Conservation (phyloP, 306 rosid genomes). For the Cicer bijugum region DNA sequence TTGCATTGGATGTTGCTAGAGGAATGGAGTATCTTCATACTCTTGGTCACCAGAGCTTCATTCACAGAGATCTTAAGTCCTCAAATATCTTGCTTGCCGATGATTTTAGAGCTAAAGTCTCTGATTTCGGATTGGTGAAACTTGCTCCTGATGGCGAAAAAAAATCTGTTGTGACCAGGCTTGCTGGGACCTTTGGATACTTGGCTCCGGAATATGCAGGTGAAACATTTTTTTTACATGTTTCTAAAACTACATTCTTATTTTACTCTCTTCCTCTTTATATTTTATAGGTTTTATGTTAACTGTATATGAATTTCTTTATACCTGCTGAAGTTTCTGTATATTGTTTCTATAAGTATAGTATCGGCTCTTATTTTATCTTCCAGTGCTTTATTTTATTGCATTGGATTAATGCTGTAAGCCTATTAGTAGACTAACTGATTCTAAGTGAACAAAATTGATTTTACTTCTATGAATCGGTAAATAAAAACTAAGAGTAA, state of each 20-base stretch:
- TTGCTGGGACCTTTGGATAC: conserved; percentile 98
- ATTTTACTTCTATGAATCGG: conserved; percentile 7
- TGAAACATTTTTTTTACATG: conserved; percentile 39
- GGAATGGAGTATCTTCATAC: conserved; percentile 97
- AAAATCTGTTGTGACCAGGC: conserved; percentile 83
- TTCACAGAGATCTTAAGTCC: conserved; percentile 97
- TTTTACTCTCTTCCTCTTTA: not conserved
- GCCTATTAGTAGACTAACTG: conserved; percentile 16
- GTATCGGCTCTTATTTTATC: conserved; percentile 16
- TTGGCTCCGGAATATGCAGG: conserved; percentile 99
- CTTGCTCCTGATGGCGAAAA: conserved; percentile 88
- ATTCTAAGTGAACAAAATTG: conserved; percentile 10
- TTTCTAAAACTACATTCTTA: conserved; percentile 5
- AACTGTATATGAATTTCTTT: conserved; percentile 22
- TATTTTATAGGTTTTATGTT: conserved; percentile 17
- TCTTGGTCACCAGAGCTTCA: conserved; percentile 94
- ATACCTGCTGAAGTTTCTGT: not conserved
- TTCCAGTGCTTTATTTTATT: conserved; percentile 30
- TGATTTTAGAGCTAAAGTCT: conserved; percentile 86
- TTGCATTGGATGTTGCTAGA: conserved; percentile 97
- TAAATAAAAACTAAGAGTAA: not conserved
- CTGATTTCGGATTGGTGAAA: conserved; percentile 97
- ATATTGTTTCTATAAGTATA: conserved; percentile 15
- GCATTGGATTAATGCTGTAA: conserved; percentile 29
- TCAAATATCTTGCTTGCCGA: conserved; percentile 92